These are phyloP conservation scores for Russula virescens DNA, from an alignment of 768 basidiomycete species.

Conservation along the genomic window DNA sequence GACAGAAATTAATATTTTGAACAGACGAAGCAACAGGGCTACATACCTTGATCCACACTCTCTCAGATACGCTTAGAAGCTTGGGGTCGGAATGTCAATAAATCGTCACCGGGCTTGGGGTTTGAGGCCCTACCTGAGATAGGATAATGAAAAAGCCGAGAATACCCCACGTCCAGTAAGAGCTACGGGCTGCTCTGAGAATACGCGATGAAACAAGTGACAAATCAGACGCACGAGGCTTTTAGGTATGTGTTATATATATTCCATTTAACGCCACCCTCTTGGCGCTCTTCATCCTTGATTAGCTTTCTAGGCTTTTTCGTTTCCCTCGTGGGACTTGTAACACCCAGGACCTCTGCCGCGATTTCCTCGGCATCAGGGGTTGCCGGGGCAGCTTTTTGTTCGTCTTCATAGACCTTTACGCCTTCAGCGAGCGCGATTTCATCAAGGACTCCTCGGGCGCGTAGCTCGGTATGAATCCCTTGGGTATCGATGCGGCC, in stretches of 20 bases:
- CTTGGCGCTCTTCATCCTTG: slow-evolving; percentile 77
- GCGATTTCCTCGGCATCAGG: slow-evolving; percentile 30
- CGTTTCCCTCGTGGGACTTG: slow-evolving; percentile 30
- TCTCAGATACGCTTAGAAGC: slow-evolving; percentile 51
- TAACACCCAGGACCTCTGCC: slow-evolving; percentile 26
- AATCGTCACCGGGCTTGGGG: not conserved
- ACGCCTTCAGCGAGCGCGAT: slow-evolving; percentile 51
- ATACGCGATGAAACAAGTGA: not conserved
- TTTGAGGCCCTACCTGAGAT: slow-evolving; percentile 27
- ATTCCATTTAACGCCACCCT: slow-evolving; percentile 76
- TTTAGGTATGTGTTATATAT: slow-evolving; percentile 59
- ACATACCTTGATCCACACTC: slow-evolving; percentile 68
- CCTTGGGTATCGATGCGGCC: slow-evolving; percentile 77
- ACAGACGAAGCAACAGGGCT: not conserved
- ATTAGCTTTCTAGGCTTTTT: slow-evolving; percentile 71
- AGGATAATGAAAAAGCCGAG: slow-evolving; percentile 44
- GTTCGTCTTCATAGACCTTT: slow-evolving; percentile 42
- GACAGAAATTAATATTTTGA: not conserved
- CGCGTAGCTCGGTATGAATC: slow-evolving; percentile 55
- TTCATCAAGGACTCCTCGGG: slow-evolving; percentile 53
- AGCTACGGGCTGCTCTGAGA: slow-evolving; percentile 33
- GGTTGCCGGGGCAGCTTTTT: slow-evolving; percentile 21
- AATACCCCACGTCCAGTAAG: slow-evolving; percentile 63
- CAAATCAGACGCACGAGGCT: slow-evolving; percentile 49
- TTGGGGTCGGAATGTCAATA: slow-evolving; percentile 24